Percentiles rank a stretch among this genome's conserved stretches.
These are phyloP conservation scores for Neurospora sp. DNA, from an alignment of 495 filamentous ascomycete species.

Conservation along the genomic window DNA sequence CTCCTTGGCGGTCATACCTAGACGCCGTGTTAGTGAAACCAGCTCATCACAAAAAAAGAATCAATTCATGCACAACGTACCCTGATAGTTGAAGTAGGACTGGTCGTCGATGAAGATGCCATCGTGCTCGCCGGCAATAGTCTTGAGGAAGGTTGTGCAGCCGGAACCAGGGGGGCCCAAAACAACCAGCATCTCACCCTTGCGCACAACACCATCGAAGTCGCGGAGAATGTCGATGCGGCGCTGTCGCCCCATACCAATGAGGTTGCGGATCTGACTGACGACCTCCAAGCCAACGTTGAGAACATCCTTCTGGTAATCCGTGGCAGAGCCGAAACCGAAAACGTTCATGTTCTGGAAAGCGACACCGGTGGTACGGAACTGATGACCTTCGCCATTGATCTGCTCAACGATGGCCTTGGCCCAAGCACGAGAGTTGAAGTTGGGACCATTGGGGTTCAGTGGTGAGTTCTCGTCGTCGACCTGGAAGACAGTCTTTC, in stretches of 20 bases:
- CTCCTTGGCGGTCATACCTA: conserved; percentile 43
- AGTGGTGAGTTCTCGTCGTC: conserved; percentile 32
- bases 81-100: conserved; percentile 68
- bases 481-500: conserved; percentile 28
- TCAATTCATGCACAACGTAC: conserved; percentile 21
- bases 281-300: conserved; percentile 52
- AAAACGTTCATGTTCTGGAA: conserved; percentile 63
- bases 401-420: conserved; percentile 42
- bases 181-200: conserved; percentile 73
- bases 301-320: conserved; percentile 68
- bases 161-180: conserved; percentile 70
- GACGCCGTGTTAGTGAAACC: conserved; percentile 7
- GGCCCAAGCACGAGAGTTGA: conserved; percentile 44
- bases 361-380: conserved; percentile 42
- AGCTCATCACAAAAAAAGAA: neutral
- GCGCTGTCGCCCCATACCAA: conserved; percentile 41
- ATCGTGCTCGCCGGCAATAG: conserved; percentile 66
- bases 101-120: conserved; percentile 57
- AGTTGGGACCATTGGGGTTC: conserved; percentile 44
- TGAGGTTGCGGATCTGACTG: conserved; percentile 33
- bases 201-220: conserved; percentile 66
- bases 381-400: conserved; percentile 30
- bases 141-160: conserved; percentile 72
- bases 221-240: conserved; percentile 70
- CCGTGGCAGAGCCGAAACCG: conserved; percentile 65